These are phyloP conservation scores for Pichia sporocuriosa DNA, from an alignment of 805 yeast species.

Conservation along the genomic window DNA sequence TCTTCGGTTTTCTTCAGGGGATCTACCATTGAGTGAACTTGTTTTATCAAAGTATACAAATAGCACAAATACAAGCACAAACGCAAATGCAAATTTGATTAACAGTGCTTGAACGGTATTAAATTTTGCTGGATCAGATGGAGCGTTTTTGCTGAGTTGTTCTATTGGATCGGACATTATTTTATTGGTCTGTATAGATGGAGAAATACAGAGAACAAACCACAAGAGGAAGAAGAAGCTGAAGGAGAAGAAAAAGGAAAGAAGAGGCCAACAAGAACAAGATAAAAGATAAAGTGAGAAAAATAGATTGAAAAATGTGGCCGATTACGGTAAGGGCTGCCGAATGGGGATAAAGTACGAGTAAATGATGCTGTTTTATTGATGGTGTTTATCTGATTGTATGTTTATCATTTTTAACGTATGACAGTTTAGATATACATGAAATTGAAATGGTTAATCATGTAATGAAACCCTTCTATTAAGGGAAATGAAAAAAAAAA, in stretches of 20 bases:
- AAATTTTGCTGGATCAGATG: constrained; percentile 8
- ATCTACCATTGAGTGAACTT: constrained; percentile 16
- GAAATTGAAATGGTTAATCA: too few relatives aligned
- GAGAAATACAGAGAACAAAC: not conserved
- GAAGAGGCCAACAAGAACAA: too few relatives aligned
- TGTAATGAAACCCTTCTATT: too few relatives aligned
- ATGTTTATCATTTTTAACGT: too few relatives aligned
- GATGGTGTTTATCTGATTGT: too few relatives aligned
- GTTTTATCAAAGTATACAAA: constrained; percentile 23
- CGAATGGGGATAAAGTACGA: not conserved
- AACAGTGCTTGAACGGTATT: constrained; percentile 18
- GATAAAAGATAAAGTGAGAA: too few relatives aligned
- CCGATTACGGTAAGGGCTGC: not conserved
- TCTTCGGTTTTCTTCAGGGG: constrained; percentile 19
- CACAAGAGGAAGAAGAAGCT: not conserved
- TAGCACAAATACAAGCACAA: constrained; percentile 15
- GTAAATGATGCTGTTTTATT: not conserved
- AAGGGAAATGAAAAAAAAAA: too few relatives aligned
- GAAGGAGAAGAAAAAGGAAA: not conserved
- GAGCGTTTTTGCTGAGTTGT: constrained; percentile 5
- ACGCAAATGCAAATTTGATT: constrained; percentile 22
- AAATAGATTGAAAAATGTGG: too few relatives aligned
- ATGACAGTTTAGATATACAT: too few relatives aligned
- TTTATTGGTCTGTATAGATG: not conserved
- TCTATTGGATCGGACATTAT: constrained; percentile 17